Percentiles rank a stretch among this genome's conserved stretches.
Conservation (phyloP, 257 asterid species). For the Gentiana straminea region DNA sequence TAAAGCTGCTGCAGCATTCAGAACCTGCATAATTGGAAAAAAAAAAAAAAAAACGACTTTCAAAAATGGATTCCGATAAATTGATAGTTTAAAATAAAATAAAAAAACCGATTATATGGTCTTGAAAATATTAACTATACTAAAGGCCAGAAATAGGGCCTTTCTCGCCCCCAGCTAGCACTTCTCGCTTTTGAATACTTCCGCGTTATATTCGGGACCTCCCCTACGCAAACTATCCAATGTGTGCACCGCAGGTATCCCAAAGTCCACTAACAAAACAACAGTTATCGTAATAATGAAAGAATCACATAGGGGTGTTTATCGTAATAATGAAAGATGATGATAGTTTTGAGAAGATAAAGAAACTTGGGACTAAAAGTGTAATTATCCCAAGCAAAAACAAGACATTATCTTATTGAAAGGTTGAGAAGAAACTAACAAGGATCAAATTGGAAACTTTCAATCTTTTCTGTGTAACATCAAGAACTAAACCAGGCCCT, state of each 20-base stretch:
- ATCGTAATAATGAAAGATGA: too few species aligned
- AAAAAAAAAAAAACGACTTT: too few species aligned
- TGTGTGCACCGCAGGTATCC: slow-evolving; percentile 58
- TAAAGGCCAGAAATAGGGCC: slow-evolving; percentile 66
- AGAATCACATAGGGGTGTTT: too few species aligned
- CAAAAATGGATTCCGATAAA: neutral
- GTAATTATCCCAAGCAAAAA: neutral
- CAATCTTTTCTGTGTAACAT: slow-evolving; percentile 50
- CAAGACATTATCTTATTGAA: neutral
- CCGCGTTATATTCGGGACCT: slow-evolving; percentile 53
- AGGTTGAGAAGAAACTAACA: slow-evolving; percentile 34
- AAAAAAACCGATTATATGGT: neutral
- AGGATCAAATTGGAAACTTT: slow-evolving; percentile 60
- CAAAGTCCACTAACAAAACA: slow-evolving; percentile 39
- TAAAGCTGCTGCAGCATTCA: slow-evolving; percentile 89
- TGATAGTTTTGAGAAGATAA: too few species aligned
- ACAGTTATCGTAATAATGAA: too few species aligned
- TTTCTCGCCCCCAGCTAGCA: slow-evolving; percentile 49
- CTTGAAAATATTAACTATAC: slow-evolving; percentile 26
- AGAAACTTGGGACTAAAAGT: too few species aligned
- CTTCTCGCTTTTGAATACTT: slow-evolving; percentile 36
- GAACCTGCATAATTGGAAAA: slow-evolving; percentile 31
- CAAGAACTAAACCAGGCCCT: slow-evolving; percentile 73
- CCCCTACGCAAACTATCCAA: slow-evolving; percentile 51
- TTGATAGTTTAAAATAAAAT: neutral